phyloP scores from a whole-genome alignment of 768 basidiomycete species.

The Astraeus odoratus region DNA sequence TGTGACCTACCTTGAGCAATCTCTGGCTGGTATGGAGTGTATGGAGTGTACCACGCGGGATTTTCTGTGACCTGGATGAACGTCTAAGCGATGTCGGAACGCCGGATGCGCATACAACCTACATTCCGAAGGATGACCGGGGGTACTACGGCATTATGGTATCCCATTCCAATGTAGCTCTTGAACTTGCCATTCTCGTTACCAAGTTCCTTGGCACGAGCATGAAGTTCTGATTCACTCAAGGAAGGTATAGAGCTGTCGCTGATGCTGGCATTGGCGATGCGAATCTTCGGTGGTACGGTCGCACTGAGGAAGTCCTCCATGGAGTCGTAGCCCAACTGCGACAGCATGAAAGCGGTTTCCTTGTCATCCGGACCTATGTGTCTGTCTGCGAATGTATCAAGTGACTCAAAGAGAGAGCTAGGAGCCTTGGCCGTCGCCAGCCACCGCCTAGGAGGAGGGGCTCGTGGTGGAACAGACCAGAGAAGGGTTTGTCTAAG shows the following conservation, averaged over 20 bases:
- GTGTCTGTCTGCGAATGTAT: slow-evolving; percentile 87
- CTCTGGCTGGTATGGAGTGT: slow-evolving; percentile 95
- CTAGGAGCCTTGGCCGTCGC: slow-evolving; percentile 55
- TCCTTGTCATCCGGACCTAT: slow-evolving; percentile 88
- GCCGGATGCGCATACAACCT: slow-evolving; percentile 16
- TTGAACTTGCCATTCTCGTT: slow-evolving; percentile 73
- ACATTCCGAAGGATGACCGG: slow-evolving; percentile 92
- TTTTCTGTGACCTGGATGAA: slow-evolving; percentile 77
- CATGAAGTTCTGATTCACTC: slow-evolving; percentile 81
- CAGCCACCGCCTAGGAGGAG: slow-evolving; percentile 33
- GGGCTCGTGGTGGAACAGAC: slow-evolving; percentile 12
- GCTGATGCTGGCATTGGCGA: slow-evolving; percentile 53
- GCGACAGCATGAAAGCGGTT: slow-evolving; percentile 71
- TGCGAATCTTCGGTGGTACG: slow-evolving; percentile 75
- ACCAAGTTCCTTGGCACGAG: slow-evolving; percentile 72
- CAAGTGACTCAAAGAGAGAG: slow-evolving; percentile 76
- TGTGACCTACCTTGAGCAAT: slow-evolving; percentile 80
- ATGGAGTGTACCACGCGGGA: slow-evolving; percentile 96
- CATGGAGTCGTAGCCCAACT: slow-evolving; percentile 80
- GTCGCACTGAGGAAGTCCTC: slow-evolving; percentile 81
- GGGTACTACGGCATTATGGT: slow-evolving; percentile 92
- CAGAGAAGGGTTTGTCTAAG: slow-evolving; percentile 15
- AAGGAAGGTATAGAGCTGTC: slow-evolving; percentile 65
- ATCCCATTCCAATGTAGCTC: slow-evolving; percentile 98
- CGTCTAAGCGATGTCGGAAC: slow-evolving; percentile 2